phyloP scores from a whole-genome alignment of 257 asterid genomes.

The Craterostigma plantagineum region DNA sequence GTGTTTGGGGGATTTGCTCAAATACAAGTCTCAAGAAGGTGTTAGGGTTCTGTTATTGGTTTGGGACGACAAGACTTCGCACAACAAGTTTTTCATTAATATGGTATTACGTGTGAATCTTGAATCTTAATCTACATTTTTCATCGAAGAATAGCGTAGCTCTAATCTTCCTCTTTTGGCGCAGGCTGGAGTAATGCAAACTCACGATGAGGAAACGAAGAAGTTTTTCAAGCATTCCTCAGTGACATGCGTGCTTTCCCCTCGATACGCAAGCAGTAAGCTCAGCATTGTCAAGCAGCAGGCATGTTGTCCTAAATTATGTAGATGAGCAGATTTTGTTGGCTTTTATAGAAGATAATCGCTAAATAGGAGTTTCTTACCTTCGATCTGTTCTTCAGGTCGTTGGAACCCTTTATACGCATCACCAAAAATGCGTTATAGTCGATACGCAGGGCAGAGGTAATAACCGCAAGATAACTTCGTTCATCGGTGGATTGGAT shows the following conservation, averaged over 20 bases:
- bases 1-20: conserved; percentile 35
- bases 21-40: conserved; percentile 45
- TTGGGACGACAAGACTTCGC: conserved; percentile 56
- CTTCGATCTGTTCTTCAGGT: no score
- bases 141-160: no score
- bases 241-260: conserved; percentile 31
- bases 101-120: conserved; percentile 16
- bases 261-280: conserved; percentile 31
- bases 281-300: conserved; percentile 42
- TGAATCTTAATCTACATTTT: no score
- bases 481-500: conserved; percentile 46
- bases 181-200: conserved; percentile 48
- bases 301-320: conserved; percentile 10
- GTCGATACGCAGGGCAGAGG: conserved; percentile 35
- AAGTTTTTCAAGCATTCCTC: conserved; percentile 40
- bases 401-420: conserved; percentile 41
- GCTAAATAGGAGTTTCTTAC: no score
- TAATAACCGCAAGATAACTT: conserved; percentile 25
- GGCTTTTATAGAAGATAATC: neutral
- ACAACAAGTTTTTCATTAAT: conserved; percentile 26
- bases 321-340: neutral
- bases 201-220: conserved; percentile 44
- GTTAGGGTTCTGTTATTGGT: conserved; percentile 36
- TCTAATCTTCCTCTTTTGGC: neutral
- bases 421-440: conserved; percentile 47